Percentiles rank a stretch among this genome's conserved stretches.
phyloP scores from a whole-genome alignment of 192 early-diverging fungal genomes.

The Backusella sp. region DNA sequence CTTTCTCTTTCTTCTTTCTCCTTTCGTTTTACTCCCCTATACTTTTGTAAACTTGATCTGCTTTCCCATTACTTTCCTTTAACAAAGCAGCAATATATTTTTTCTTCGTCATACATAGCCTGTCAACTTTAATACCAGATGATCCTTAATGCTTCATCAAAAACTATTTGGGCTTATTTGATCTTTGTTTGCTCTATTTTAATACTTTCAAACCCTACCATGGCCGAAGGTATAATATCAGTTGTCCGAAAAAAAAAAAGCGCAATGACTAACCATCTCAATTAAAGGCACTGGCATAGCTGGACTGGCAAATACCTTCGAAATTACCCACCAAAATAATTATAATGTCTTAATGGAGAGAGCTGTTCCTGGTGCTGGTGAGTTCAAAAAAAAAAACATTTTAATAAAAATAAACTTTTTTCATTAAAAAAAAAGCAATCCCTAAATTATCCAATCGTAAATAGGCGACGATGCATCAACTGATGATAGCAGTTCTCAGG shows the following conservation, averaged over 20 bases:
- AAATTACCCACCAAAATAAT: background rate
- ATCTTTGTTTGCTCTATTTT: conserved; percentile 2
- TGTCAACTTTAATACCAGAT: background rate
- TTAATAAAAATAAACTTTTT: background rate
- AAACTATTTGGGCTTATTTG: conserved; percentile 1
- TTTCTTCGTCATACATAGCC: background rate
- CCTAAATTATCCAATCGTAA: background rate
- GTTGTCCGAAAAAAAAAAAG: background rate
- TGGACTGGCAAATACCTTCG: background rate
- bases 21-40: background rate
- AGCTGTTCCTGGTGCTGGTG: conserved; percentile 4
- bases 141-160: background rate
- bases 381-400: background rate
- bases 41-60: background rate
- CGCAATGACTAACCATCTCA: background rate
- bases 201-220: background rate
- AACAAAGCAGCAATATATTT: background rate
- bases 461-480: background rate
- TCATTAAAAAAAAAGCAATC: background rate
- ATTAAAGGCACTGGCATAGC: conserved; percentile 1
- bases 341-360: conserved; percentile 2
- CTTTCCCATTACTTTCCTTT: conserved; percentile 1
- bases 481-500: background rate
- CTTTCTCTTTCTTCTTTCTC: background rate
- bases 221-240: conserved; percentile 2